Conservation (phyloP, 441 rosid genomes). For the Syzygium malaccense region DNA sequence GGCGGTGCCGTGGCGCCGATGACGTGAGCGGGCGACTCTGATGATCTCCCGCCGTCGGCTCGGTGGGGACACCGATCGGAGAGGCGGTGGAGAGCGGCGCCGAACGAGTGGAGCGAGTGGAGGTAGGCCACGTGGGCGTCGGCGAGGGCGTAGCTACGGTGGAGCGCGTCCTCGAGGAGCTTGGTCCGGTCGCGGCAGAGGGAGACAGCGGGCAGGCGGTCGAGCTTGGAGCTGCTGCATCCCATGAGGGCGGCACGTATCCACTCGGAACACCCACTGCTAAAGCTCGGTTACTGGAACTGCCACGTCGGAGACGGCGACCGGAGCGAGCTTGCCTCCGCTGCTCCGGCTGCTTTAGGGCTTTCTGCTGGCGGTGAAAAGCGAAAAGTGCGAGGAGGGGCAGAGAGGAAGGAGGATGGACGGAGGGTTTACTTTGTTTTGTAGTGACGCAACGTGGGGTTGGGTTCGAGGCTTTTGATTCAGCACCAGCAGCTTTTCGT, state of each 20-base stretch:
- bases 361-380: neutral
- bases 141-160: slow-evolving; percentile 12
- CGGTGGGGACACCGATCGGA: neutral
- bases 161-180: slow-evolving; percentile 16
- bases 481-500: neutral
- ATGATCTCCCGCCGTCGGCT: neutral
- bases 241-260: neutral
- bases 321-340: neutral
- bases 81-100: slow-evolving; percentile 7
- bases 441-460: neutral
- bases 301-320: neutral
- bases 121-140: slow-evolving; percentile 15
- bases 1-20: neutral
- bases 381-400: neutral
- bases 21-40: neutral
- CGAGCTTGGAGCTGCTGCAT: slow-evolving; percentile 13
- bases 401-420: neutral
- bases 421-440: neutral
- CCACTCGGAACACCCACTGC: neutral
- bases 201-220: slow-evolving; percentile 15
- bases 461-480: neutral
- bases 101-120: slow-evolving; percentile 5
- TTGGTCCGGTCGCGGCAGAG: slow-evolving; percentile 17
- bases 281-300: neutral
- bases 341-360: neutral